Conservation (phyloP, 441 rosid species). For the Omphalea diandra region DNA sequence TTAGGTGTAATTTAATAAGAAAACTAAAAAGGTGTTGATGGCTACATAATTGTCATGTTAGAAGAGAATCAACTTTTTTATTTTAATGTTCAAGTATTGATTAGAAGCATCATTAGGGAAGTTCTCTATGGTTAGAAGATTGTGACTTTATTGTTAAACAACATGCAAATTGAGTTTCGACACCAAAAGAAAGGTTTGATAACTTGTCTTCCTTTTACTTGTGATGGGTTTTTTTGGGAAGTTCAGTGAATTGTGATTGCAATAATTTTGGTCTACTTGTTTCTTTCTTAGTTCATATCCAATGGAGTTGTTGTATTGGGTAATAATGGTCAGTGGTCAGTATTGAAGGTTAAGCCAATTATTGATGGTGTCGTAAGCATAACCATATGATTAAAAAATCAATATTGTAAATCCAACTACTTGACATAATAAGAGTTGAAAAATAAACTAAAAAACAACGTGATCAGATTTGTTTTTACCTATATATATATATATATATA, state of each 20-base stretch:
- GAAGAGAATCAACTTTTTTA: conserved; percentile 37
- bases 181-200: conserved; percentile 16
- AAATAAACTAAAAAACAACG: background rate
- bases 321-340: background rate
- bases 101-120: conserved; percentile 22
- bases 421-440: background rate
- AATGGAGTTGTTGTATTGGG: background rate
- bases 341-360: background rate
- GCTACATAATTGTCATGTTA: conserved; percentile 13
- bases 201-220: conserved; percentile 2
- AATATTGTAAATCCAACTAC: background rate
- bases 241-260: conserved; percentile 3
- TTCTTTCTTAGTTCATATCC: conserved; percentile 7
- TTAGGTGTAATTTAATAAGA: background rate
- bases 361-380: background rate
- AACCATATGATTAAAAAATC: background rate
- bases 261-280: conserved; percentile 15
- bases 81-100: background rate
- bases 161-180: conserved; percentile 6
- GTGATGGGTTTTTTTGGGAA: conserved; percentile 11
- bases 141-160: conserved; percentile 27
- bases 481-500: no score
- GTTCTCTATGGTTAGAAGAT: conserved; percentile 9
- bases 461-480: no score
- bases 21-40: conserved; percentile 12